Conservation (phyloP, 208 protist genomes). For the Trichomonas gallinae region DNA sequence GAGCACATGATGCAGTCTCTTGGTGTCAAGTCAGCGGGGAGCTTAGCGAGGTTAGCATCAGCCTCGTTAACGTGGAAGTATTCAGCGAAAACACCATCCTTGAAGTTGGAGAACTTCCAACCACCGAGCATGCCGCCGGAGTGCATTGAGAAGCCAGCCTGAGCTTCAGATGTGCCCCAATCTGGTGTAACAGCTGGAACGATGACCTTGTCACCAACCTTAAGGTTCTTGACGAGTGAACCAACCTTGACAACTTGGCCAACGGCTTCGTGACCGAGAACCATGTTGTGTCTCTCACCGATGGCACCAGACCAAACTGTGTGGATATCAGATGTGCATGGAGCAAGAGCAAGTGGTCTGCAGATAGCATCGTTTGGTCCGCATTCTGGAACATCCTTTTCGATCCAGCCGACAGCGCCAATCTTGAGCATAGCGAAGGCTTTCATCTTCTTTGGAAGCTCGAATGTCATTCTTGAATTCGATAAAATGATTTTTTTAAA, state of each 20-base stretch:
- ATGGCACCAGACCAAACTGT: conserved; percentile 2
- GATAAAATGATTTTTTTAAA: too few species aligned
- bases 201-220: neutral
- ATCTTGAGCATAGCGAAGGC: neutral
- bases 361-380: neutral
- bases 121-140: conserved; percentile 1
- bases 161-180: neutral
- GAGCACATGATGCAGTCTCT: neutral
- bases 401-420: neutral
- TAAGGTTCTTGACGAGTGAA: neutral
- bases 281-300: neutral
- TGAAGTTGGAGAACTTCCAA: conserved; percentile 19
- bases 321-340: conserved; percentile 13
- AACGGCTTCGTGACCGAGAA: neutral
- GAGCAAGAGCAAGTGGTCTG: neutral
- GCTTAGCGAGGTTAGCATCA: neutral
- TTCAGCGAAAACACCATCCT: conserved; percentile 9
- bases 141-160: neutral
- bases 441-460: neutral
- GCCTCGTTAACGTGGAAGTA: conserved; percentile 1
- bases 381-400: neutral
- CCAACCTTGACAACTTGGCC: neutral
- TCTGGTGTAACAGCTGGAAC: conserved; percentile 20
- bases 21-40: neutral
- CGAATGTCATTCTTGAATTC: too few species aligned